Conservation (phyloP, 2,329 filamentous ascomycete species). For the Cladophialophora psammophila region DNA sequence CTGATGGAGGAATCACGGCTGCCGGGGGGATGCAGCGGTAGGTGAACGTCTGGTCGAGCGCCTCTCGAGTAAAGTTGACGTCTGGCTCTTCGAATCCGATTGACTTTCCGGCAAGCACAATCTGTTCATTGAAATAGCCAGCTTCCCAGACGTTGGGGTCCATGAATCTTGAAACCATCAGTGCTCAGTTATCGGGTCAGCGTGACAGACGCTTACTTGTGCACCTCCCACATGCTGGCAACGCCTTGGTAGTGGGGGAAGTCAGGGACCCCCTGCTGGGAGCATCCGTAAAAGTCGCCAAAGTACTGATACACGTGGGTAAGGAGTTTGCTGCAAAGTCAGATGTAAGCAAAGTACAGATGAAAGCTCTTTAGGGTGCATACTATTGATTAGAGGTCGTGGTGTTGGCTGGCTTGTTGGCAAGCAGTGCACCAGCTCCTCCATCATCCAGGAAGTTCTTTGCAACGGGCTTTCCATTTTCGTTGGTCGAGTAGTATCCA, state of each 20-base stretch:
- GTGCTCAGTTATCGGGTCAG: neutral
- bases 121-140: slow-evolving; percentile 62
- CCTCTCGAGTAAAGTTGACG: slow-evolving; percentile 56
- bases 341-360: neutral
- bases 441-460: slow-evolving; percentile 70
- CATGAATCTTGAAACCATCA: slow-evolving; percentile 57
- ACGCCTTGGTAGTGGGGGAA: slow-evolving; percentile 58
- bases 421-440: slow-evolving; percentile 62
- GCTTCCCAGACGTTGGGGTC: slow-evolving; percentile 59
- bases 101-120: slow-evolving; percentile 63
- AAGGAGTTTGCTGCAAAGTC: slow-evolving; percentile 53
- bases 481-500: slow-evolving; percentile 61
- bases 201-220: slow-evolving; percentile 40
- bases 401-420: slow-evolving; percentile 62
- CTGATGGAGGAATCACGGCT: slow-evolving; percentile 35
- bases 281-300: slow-evolving; percentile 65
- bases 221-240: slow-evolving; percentile 42
- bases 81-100: slow-evolving; percentile 66
- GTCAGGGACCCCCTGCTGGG: slow-evolving; percentile 51
- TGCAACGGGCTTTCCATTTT: slow-evolving; percentile 50
- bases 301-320: slow-evolving; percentile 71
- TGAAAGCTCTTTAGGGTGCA: neutral
- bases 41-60: slow-evolving; percentile 61
- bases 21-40: slow-evolving; percentile 59
- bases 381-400: slow-evolving; percentile 61